Evolutionary conservation across 2,329 filamentous ascomycete species (phyloP).

Genomic region (Orbilia oligospora): DNA sequence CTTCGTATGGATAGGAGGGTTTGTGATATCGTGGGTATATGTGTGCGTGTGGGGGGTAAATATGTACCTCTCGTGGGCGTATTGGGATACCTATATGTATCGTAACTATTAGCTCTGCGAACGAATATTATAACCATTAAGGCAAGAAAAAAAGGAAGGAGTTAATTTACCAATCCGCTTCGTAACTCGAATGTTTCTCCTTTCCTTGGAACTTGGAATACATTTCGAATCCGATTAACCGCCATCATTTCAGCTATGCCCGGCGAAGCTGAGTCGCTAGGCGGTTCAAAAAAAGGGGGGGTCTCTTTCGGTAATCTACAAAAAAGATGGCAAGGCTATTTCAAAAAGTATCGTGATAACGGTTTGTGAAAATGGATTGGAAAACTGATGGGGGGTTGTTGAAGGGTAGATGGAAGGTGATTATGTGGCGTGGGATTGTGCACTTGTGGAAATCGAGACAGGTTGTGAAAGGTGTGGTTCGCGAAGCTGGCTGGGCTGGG

Average conservation of each 20-base stretch:
- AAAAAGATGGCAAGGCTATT: not conserved
- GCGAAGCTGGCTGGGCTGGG: constrained; percentile 29
- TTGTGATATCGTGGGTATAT: not conserved
- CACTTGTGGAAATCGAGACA: constrained; percentile 33
- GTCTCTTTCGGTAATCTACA: not conserved
- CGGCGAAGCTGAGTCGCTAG: constrained; percentile 55
- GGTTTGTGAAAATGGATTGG: not conserved
- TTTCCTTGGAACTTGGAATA: constrained; percentile 88
- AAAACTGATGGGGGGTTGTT: not conserved
- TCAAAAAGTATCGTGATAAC: not conserved
- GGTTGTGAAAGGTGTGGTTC: constrained; percentile 28
- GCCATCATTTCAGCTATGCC: constrained; percentile 76
- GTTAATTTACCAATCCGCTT: constrained; percentile 81
- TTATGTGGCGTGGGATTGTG: constrained; percentile 3
- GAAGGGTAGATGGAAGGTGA: not conserved
- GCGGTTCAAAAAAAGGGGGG: constrained; percentile 27
- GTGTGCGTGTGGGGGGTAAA: constrained; percentile 30
- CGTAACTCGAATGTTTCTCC: constrained; percentile 98
- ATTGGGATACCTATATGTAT: constrained; percentile 79
- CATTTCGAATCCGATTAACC: constrained; percentile 94
- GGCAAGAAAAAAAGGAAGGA: not conserved
- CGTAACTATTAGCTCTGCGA: constrained; percentile 64
- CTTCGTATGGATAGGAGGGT: not conserved
- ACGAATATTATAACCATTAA: constrained; percentile 64
- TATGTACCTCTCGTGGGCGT: constrained; percentile 89